These are phyloP conservation scores for Candida sithepensis DNA, from an alignment of 805 yeast genomes.

Conservation along the genomic window DNA sequence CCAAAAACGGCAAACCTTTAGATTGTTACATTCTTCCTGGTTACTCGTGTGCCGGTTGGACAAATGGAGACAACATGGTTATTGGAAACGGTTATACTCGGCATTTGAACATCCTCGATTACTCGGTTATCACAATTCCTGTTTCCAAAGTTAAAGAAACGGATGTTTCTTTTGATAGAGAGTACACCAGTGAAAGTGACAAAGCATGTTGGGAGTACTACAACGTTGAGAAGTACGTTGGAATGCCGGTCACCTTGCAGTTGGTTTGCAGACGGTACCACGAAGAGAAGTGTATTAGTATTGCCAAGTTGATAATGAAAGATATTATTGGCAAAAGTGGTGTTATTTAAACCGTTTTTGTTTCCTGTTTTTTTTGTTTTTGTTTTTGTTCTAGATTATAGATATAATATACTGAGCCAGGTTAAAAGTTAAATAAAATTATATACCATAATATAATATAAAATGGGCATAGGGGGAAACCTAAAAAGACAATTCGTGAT, in stretches of 20 bases:
- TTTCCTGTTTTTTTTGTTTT: no score
- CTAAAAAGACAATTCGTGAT: not conserved
- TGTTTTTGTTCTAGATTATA: no score
- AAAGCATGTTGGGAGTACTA: conserved; percentile 35
- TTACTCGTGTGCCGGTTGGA: conserved; percentile 40
- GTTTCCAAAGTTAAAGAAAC: conserved; percentile 36
- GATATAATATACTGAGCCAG: no score
- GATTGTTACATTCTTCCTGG: conserved; percentile 51
- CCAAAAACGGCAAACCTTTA: conserved; percentile 36
- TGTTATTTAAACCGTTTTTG: not conserved
- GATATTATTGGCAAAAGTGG: not conserved
- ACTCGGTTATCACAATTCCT: conserved; percentile 42
- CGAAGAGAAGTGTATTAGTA: conserved; percentile 52
- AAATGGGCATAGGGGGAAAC: not conserved
- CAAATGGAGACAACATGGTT: conserved; percentile 36
- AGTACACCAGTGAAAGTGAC: conserved; percentile 34
- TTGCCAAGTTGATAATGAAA: conserved; percentile 27
- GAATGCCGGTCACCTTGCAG: conserved; percentile 56
- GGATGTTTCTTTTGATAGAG: conserved; percentile 34
- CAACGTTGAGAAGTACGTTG: conserved; percentile 43
- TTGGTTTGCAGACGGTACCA: conserved; percentile 50
- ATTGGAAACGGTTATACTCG: conserved; percentile 52
- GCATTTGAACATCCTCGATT: conserved; percentile 51
- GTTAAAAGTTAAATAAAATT: no score
- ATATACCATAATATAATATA: not conserved